Percentiles rank a stretch among this genome's conserved stretches.
phyloP scores from a whole-genome alignment of 73 alveolate genomes.

The Durusdinium trenchii region DNA sequence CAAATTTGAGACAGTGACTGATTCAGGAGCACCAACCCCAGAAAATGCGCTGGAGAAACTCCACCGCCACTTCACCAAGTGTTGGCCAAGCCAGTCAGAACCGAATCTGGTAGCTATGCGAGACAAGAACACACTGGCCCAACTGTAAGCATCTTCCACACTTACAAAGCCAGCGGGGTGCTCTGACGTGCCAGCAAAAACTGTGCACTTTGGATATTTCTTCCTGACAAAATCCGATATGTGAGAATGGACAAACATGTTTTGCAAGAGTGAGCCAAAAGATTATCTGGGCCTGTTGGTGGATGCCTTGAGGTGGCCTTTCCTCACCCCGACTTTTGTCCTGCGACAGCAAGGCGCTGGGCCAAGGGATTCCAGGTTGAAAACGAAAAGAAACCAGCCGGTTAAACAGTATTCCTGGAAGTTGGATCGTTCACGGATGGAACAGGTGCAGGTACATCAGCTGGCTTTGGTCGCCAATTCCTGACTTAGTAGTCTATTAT shows the following conservation, averaged over 20 bases:
- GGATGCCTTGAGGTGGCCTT: not conserved
- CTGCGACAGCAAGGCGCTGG: not conserved
- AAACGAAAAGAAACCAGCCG: not conserved
- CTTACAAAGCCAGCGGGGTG: not conserved
- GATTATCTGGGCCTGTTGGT: too few species aligned
- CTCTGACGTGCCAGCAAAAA: not conserved
- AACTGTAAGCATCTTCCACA: not conserved
- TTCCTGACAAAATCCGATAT: not conserved
- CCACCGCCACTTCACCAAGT: not conserved
- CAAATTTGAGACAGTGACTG: not conserved
- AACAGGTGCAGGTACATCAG: not conserved
- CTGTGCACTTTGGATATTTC: slow-evolving; percentile 42
- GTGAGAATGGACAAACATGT: not conserved
- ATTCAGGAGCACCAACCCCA: slow-evolving; percentile 38
- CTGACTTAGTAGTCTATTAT: not conserved
- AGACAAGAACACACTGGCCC: not conserved
- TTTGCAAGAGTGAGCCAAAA: not conserved
- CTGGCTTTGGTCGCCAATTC: not conserved
- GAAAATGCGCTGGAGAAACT: not conserved
- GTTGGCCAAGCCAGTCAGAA: not conserved
- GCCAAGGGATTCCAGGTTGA: not conserved
- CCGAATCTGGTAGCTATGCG: not conserved
- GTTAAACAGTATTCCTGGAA: not conserved
- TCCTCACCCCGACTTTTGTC: not conserved
- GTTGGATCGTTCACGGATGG: too few species aligned